Evolutionary conservation across 345 rosid species (phyloP), one percentile per base, ranked within the genome.

Genomic region (Rhodomyrtus tomentosa): DNA sequence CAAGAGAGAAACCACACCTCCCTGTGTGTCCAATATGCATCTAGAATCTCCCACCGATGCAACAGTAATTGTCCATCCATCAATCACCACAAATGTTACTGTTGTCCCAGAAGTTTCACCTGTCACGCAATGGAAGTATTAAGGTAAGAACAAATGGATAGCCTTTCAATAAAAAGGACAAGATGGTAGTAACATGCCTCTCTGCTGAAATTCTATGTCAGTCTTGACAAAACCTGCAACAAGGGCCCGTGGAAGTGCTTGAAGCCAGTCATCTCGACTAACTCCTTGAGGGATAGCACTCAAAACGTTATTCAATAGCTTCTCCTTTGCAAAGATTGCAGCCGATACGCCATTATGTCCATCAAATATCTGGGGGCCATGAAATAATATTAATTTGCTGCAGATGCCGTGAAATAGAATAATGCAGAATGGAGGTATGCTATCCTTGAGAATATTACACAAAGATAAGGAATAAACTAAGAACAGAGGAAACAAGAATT

Each of bases 21-120:
- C 98, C 86, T 95, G 98, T 68, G 98, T 93, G 86, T 98, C 99
- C 91, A 98, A 93, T 89, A 98, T 98, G 93, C 99, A 98, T 82
- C 99, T 93, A 50, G 99, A 98, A 88, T 98, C 99, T 40, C 99
- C 99, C 50, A 98, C 99, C n/a, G 99, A 96, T 80, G 98, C 99
- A 83, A 95, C 99, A 89, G 99, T 98, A 74, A 98, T 92, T 85
- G 99, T 98, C 99, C 99, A 98, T 40, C 95, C 98, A 90, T 98
- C 99, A 58, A 98, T 93, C 83, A 96, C 88, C 84, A 96, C 99
- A 88, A 98, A 98, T 40, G 99, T 98, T 82, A 96, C 99, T 2
- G 99, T 98, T 50, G 99, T 98, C 80, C 99, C 99, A 49, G 99
- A 98, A 86, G 99, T 98, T 88, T 96, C 99, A 85, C 98, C 99